Conservation (phyloP, 768 basidiomycete species). For the Leccinellum luteum region DNA sequence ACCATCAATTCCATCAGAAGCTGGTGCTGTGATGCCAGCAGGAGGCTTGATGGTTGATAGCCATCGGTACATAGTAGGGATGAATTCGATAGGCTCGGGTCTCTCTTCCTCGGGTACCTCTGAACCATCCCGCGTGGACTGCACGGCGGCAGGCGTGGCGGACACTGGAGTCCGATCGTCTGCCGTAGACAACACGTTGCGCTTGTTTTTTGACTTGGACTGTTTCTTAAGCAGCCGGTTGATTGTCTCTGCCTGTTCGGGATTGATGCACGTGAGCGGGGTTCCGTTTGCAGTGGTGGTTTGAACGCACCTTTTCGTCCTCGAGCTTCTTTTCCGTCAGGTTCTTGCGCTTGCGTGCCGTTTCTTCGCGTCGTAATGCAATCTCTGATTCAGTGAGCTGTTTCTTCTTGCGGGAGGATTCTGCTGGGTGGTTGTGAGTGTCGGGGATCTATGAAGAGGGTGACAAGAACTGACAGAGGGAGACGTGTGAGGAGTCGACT, state of each 20-base stretch:
- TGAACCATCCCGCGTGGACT: slow-evolving; percentile 30
- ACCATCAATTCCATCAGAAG: slow-evolving; percentile 2
- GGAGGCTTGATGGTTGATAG: slow-evolving; percentile 50
- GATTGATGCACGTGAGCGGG: background rate
- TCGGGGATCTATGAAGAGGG: background rate
- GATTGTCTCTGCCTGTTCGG: slow-evolving; percentile 73
- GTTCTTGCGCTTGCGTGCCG: slow-evolving; percentile 77
- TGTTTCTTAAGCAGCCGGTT: slow-evolving; percentile 88
- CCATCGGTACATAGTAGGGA: slow-evolving; percentile 71
- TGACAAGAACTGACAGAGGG: slow-evolving; percentile 41
- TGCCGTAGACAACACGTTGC: slow-evolving; percentile 46
- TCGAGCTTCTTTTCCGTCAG: slow-evolving; percentile 32
- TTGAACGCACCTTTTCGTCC: slow-evolving; percentile 48
- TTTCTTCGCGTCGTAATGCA: slow-evolving; percentile 74
- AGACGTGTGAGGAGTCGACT: slow-evolving; percentile 66
- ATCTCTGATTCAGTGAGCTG: slow-evolving; percentile 70
- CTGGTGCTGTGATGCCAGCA: slow-evolving; percentile 2
- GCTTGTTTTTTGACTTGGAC: slow-evolving; percentile 61
- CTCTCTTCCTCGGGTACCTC: slow-evolving; percentile 40
- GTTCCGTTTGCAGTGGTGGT: background rate
- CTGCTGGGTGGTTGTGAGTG: slow-evolving; percentile 2
- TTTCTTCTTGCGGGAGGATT: slow-evolving; percentile 43
- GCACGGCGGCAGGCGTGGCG: slow-evolving; percentile 28
- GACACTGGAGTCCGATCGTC: slow-evolving; percentile 42
- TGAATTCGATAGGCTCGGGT: slow-evolving; percentile 36